Percentiles rank a stretch among this genome's conserved stretches.
Conservation (phyloP, 768 basidiomycete genomes). For the Trametes punicea region DNA sequence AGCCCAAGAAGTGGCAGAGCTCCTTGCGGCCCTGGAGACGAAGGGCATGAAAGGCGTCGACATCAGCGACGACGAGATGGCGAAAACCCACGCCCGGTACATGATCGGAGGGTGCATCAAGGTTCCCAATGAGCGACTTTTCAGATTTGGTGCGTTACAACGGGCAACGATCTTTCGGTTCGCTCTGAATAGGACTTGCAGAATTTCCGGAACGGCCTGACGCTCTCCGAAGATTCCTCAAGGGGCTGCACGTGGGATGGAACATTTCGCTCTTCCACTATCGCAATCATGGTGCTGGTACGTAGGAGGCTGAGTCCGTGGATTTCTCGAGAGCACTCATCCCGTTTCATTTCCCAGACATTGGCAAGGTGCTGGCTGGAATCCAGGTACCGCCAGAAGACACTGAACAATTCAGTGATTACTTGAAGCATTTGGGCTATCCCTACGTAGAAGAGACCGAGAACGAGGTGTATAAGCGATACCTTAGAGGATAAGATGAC, state of each 20-base stretch:
- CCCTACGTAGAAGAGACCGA: constrained; percentile 90
- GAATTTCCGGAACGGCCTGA: constrained; percentile 96
- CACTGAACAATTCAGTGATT: constrained; percentile 63
- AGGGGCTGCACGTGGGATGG: constrained; percentile 80
- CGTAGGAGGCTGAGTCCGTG: background rate
- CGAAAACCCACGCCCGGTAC: constrained; percentile 91
- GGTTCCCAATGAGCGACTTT: constrained; percentile 83
- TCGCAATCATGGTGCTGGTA: constrained; percentile 96
- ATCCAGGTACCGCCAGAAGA: constrained; percentile 84
- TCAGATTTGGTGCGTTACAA: constrained; percentile 81
- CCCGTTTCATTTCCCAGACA: constrained; percentile 46
- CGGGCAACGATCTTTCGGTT: background rate
- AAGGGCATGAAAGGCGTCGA: constrained; percentile 82
- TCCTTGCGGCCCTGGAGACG: constrained; percentile 60
- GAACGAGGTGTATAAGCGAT: constrained; percentile 79
- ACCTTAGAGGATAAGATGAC: constrained; percentile 44
- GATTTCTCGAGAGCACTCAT: background rate
- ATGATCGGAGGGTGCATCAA: constrained; percentile 84
- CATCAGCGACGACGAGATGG: constrained; percentile 92
- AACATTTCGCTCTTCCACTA: constrained; percentile 98
- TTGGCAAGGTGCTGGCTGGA: constrained; percentile 90
- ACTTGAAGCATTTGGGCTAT: constrained; percentile 78
- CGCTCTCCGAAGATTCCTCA: constrained; percentile 86
- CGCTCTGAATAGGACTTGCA: constrained; percentile 30
- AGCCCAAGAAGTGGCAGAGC: constrained; percentile 55